phyloP scores from a whole-genome alignment of 768 basidiomycete genomes.

The Dioszegia aurantiaca region DNA sequence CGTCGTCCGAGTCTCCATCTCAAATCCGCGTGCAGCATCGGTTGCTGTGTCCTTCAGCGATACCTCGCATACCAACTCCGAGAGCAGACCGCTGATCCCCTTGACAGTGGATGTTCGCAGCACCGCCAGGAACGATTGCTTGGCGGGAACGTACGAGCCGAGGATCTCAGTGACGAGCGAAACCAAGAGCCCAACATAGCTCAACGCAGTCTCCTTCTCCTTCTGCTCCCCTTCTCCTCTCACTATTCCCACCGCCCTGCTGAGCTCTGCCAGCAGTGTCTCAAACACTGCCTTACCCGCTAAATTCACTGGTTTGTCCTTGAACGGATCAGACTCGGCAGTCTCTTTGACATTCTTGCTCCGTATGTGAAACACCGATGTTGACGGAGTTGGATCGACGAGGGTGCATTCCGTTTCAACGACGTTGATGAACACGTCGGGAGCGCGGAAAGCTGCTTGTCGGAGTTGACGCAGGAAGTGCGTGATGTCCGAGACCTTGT shows the following conservation, averaged over 20 bases:
- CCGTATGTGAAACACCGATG: slow-evolving; percentile 59
- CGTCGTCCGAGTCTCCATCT: neutral
- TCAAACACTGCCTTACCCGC: slow-evolving; percentile 15
- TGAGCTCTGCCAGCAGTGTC: slow-evolving; percentile 12
- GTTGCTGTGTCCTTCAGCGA: slow-evolving; percentile 62
- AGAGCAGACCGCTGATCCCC: slow-evolving; percentile 70
- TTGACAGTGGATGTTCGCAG: slow-evolving; percentile 58
- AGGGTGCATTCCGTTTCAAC: slow-evolving; percentile 71
- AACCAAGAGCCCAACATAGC: slow-evolving; percentile 34
- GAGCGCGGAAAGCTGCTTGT: slow-evolving; percentile 76
- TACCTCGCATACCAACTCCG: slow-evolving; percentile 75
- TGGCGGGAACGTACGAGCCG: slow-evolving; percentile 90
- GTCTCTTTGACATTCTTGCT: slow-evolving; percentile 54
- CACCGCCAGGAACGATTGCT: slow-evolving; percentile 77
- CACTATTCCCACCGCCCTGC: neutral
- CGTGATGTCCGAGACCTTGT: slow-evolving; percentile 62
- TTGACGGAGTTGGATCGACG: slow-evolving; percentile 62
- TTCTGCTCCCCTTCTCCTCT: slow-evolving; percentile 6
- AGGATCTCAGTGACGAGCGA: slow-evolving; percentile 73
- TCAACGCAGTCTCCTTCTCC: slow-evolving; percentile 14
- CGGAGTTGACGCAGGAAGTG: slow-evolving; percentile 73
- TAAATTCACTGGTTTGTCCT: slow-evolving; percentile 6
- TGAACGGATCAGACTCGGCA: slow-evolving; percentile 27
- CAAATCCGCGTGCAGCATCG: slow-evolving; percentile 41
- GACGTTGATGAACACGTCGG: slow-evolving; percentile 69